These are phyloP conservation scores for Orychophragmus violaceus DNA, from an alignment of 345 rosid genomes.

Conservation along the genomic window DNA sequence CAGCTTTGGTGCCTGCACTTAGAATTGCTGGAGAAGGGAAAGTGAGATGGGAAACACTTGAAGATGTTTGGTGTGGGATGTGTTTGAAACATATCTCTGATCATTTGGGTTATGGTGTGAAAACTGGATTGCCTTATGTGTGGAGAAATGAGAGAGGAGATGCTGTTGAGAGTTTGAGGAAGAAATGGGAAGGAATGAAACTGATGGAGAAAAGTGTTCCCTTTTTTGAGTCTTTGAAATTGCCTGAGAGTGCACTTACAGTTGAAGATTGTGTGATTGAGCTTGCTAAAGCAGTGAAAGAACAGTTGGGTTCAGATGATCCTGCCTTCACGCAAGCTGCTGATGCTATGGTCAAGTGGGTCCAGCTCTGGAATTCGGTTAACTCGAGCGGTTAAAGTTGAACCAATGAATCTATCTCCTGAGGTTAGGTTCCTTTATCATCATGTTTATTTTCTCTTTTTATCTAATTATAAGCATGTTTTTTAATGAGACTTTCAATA, in stretches of 20 bases:
- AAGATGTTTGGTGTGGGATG: conserved; percentile 42
- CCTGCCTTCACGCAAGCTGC: conserved; percentile 62
- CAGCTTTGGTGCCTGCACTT: conserved; percentile 71
- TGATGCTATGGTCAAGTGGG: conserved; percentile 36
- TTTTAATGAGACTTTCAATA: conserved; percentile 17
- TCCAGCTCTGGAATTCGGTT: conserved; percentile 51
- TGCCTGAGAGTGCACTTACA: conserved; percentile 45
- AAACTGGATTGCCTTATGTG: conserved; percentile 79
- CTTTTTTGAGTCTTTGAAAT: conserved; percentile 62
- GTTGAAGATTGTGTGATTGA: conserved; percentile 67
- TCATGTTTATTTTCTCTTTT: conserved; percentile 15
- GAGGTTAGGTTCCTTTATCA: conserved; percentile 21
- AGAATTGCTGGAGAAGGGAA: conserved; percentile 76
- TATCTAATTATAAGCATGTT: conserved; percentile 17
- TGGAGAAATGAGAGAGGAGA: conserved; percentile 88
- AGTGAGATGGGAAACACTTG: conserved; percentile 89
- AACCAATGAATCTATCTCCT: not conserved
- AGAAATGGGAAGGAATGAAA: conserved; percentile 95
- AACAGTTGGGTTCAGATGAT: conserved; percentile 49
- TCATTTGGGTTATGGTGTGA: conserved; percentile 78
- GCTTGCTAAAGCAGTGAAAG: conserved; percentile 58
- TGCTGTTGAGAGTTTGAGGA: conserved; percentile 73
- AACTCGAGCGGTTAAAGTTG: conserved; percentile 30
- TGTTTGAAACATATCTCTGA: conserved; percentile 59
- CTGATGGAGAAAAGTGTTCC: conserved; percentile 86